Base-by-base conservation (phyloP, 805 yeast genomes). In the Lipomyces sp. region DNA sequence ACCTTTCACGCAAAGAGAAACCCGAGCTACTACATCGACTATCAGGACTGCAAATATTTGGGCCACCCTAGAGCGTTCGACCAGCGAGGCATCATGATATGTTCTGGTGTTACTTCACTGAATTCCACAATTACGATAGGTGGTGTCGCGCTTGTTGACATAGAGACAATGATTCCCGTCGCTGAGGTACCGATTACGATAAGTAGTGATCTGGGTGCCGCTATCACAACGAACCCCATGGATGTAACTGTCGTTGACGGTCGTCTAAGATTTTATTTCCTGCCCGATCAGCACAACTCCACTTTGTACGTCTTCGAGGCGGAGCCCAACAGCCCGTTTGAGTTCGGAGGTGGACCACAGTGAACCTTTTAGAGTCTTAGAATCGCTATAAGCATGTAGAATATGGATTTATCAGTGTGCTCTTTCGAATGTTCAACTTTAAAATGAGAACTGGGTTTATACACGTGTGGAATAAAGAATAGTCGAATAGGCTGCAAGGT, bases 241-340 rank as follows among this genome's bases (percentile, higher is more conserved):
- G 65, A 62, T 63, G 55, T 62, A 13, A 33, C 30, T 2, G 35
- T 62, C 15, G 67, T 62, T 29, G 65, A 62, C 10, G 61, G 61
- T 35, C 55, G 67, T 13, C 53, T 62, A 42, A 66, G 65, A 8
- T n/a, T 62, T n/a, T 62, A 42, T n/a, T 62, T 62, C 56, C 10
- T 60, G 50, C 65, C 65, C 10, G 65, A 62, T 48, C 67, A 62
- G 45, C 67, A 62, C 39, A 62, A 62, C 34, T 59, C 65, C 39
- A 62, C 65, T 6, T 50, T 62, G 10, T 62, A 62, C 34, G 50
- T 60, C 58, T 60, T 62, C 37, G 65, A 62, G 58, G 64, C 65
- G 13, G 39, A 48, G n/a, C 64, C 58, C n/a, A 34, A 62, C 61
- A 42, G 67, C 30, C 65, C 65, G 18, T 62, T 33, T 48, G 64